phyloP scores from a whole-genome alignment of 2,329 filamentous ascomycete species.

The Massarina eburnea region DNA sequence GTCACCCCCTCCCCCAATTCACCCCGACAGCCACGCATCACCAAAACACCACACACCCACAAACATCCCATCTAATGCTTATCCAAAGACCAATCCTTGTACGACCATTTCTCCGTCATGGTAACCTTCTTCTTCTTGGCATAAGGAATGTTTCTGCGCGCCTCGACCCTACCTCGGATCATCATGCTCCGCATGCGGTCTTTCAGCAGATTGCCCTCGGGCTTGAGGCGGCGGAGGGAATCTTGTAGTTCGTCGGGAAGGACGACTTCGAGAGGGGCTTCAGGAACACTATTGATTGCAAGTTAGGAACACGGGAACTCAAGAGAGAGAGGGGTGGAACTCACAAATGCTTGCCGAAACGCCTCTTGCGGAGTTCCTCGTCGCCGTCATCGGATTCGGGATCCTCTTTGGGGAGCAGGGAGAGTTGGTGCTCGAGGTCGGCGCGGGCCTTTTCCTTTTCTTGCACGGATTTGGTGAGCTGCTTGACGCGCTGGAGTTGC shows the following conservation, averaged over 20 bases:
- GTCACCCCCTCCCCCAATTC: too few species aligned
- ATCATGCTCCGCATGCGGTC: slow-evolving; percentile 90
- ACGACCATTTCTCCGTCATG: slow-evolving; percentile 92
- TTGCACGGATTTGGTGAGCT: slow-evolving; percentile 65
- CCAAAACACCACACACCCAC: too few species aligned
- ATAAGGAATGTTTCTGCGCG: slow-evolving; percentile 75
- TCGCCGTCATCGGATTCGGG: slow-evolving; percentile 39
- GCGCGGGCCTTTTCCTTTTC: slow-evolving; percentile 57
- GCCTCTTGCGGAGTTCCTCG: slow-evolving; percentile 63
- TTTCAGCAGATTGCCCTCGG: slow-evolving; percentile 92
- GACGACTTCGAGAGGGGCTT: slow-evolving; percentile 58
- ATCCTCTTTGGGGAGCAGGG: slow-evolving; percentile 27
- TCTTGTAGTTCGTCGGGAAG: slow-evolving; percentile 55
- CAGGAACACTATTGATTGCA: slow-evolving; percentile 61
- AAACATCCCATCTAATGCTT: too few species aligned
- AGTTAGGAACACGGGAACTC: slow-evolving; percentile 14
- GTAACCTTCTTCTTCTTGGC: slow-evolving; percentile 79
- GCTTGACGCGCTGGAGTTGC: slow-evolving; percentile 71
- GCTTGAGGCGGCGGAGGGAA: slow-evolving; percentile 62
- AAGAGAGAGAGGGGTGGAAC: slow-evolving; percentile 13
- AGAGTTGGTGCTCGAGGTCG: slow-evolving; percentile 22
- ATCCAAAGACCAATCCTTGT: slow-evolving; percentile 82
- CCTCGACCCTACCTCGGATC: slow-evolving; percentile 86
- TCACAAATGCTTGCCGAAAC: slow-evolving; percentile 66
- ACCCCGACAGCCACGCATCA: too few species aligned